phyloP scores from a whole-genome alignment of 2,329 filamentous ascomycete species.

The Aureobasidium sp. region DNA sequence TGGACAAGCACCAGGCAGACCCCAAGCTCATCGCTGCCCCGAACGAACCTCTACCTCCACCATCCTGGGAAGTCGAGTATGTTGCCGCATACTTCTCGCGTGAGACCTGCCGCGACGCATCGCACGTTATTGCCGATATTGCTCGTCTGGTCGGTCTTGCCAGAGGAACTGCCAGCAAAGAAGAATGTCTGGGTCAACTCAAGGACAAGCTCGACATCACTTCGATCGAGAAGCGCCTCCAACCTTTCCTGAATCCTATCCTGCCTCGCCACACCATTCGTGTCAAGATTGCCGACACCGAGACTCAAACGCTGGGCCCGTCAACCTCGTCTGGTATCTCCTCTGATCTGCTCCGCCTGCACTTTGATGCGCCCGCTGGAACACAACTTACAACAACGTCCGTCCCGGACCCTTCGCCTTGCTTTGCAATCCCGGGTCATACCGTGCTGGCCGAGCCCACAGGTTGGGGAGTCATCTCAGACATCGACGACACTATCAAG shows the following conservation, averaged over 20 bases:
- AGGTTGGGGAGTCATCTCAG: constrained; percentile 81
- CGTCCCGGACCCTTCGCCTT: background rate
- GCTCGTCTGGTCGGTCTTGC: constrained; percentile 61
- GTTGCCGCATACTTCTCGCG: constrained; percentile 75
- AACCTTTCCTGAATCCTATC: constrained; percentile 72
- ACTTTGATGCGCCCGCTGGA: constrained; percentile 20
- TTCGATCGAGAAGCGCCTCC: constrained; percentile 60
- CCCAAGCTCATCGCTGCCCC: background rate
- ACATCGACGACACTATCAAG: constrained; percentile 95
- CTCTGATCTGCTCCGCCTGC: constrained; percentile 24
- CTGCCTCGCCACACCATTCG: constrained; percentile 62
- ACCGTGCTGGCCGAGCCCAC: constrained; percentile 69
- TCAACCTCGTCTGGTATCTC: constrained; percentile 29
- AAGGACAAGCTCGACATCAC: constrained; percentile 24
- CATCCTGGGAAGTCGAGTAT: constrained; percentile 71
- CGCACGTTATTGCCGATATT: constrained; percentile 63
- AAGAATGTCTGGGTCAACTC: constrained; percentile 38
- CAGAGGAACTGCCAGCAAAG: constrained; percentile 44
- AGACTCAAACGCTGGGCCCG: constrained; percentile 30
- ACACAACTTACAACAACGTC: constrained; percentile 36
- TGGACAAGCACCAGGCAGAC: constrained; percentile 3
- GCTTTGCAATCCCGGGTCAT: constrained; percentile 1
- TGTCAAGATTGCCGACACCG: constrained; percentile 48
- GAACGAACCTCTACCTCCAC: background rate
- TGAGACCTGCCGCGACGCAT: constrained; percentile 59